Percentiles rank a stretch among this genome's conserved stretches.
Conservation (phyloP, 306 rosid species). For the Dalbergia oliveri region DNA sequence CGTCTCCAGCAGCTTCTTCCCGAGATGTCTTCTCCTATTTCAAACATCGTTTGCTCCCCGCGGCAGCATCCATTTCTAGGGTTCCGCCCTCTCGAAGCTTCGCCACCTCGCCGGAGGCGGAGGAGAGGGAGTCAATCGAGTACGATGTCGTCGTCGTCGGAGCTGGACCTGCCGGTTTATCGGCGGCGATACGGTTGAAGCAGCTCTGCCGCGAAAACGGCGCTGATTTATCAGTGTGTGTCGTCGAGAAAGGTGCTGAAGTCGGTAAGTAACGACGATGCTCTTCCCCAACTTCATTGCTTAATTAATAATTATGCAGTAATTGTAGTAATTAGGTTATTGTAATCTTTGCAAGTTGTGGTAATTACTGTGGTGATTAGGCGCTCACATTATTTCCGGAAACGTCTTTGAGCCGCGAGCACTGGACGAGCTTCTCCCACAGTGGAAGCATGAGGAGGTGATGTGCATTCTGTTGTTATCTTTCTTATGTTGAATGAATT, state of each 20-base stretch:
- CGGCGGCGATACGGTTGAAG: constrained; percentile 88
- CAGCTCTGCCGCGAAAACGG: constrained; percentile 74
- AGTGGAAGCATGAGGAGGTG: constrained; percentile 91
- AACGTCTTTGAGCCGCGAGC: constrained; percentile 96
- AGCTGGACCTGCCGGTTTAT: constrained; percentile 95
- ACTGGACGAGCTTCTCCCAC: constrained; percentile 83
- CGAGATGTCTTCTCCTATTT: constrained; percentile 1
- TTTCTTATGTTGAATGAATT: neutral
- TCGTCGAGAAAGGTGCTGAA: constrained; percentile 94
- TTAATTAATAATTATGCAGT: neutral
- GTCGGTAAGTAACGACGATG: constrained; percentile 65
- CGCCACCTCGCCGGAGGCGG: constrained; percentile 51
- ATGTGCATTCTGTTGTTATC: constrained; percentile 57
- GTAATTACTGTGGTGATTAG: constrained; percentile 51
- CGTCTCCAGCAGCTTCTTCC: neutral
- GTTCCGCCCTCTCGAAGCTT: constrained; percentile 52
- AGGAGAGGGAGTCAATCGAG: constrained; percentile 70
- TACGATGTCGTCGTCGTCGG: constrained; percentile 96
- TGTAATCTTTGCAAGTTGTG: neutral
- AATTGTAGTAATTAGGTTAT: neutral
- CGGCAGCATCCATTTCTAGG: constrained; percentile 39
- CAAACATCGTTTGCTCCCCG: constrained; percentile 30
- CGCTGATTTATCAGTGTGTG: constrained; percentile 81
- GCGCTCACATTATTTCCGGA: constrained; percentile 93
- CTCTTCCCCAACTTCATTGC: neutral